phyloP scores from a whole-genome alignment of 768 basidiomycete species.

The Paxillus involutus region DNA sequence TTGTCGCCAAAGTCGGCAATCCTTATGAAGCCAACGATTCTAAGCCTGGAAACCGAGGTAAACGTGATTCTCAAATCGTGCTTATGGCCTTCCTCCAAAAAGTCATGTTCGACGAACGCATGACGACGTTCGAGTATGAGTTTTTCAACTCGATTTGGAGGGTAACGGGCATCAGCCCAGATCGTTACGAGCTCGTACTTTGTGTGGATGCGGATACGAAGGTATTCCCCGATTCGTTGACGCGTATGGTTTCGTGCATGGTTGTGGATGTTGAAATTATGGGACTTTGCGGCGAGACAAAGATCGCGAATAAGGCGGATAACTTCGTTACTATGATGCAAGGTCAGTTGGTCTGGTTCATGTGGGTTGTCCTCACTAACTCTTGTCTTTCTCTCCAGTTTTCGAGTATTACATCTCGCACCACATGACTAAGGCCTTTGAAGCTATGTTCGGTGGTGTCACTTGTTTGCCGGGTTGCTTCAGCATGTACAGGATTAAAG shows the following conservation, averaged over 20 bases:
- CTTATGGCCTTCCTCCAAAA: constrained; percentile 98
- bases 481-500: constrained; percentile 99
- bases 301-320: constrained; percentile 99
- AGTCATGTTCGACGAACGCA: constrained; percentile 99
- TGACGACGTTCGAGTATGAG: constrained; percentile 99
- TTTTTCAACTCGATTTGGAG: constrained; percentile 99
- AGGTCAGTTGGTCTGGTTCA: constrained; percentile 53
- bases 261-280: constrained; percentile 97
- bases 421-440: constrained; percentile 98
- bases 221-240: constrained; percentile 97
- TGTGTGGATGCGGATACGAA: constrained; percentile 99
- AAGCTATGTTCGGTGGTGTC: constrained; percentile 99
- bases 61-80: constrained; percentile 97
- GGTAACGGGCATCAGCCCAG: constrained; percentile 91
- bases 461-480: constrained; percentile 99
- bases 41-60: constrained; percentile 98
- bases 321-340: constrained; percentile 99
- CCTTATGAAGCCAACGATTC: constrained; percentile 83
- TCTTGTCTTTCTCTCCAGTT: constrained; percentile 46
- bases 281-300: constrained; percentile 99
- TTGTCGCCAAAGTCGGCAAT: constrained; percentile 96
- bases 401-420: constrained; percentile 99
- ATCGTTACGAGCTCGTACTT: constrained; percentile 91
- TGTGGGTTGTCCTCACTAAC: constrained; percentile 8
- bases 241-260: constrained; percentile 96